These are phyloP conservation scores for Melampsora abietis-canadensis DNA, from an alignment of 1,284 basidiomycete genomes.

Conservation along the genomic window DNA sequence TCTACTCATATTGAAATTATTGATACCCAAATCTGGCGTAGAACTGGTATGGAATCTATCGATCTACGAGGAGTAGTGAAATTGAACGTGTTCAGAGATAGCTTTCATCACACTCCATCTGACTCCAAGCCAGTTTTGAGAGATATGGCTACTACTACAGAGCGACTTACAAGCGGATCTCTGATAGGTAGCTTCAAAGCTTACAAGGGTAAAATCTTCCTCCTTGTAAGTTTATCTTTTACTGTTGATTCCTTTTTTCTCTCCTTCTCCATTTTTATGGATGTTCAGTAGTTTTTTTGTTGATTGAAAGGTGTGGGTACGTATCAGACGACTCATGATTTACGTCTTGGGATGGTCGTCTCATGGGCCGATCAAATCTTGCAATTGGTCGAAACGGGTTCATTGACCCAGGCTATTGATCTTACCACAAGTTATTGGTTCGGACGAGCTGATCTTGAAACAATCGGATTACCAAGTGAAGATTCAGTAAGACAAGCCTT, in stretches of 20 bases:
- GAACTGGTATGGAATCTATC: slow-evolving; percentile 33
- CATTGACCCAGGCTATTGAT: slow-evolving; percentile 86
- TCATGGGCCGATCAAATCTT: slow-evolving; percentile 95
- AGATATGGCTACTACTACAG: background rate
- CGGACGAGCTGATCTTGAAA: slow-evolving; percentile 77
- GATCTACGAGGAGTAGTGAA: slow-evolving; percentile 25
- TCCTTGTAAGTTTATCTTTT: slow-evolving; percentile 64
- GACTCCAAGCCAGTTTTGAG: slow-evolving; percentile 3
- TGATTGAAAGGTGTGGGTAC: slow-evolving; percentile 41
- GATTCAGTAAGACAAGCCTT: slow-evolving; percentile 61
- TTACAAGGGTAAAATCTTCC: slow-evolving; percentile 86
- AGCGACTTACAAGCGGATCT: slow-evolving; percentile 12
- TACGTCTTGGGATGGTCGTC: slow-evolving; percentile 79
- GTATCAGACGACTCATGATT: slow-evolving; percentile 56
- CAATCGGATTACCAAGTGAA: slow-evolving; percentile 77
- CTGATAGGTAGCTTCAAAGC: slow-evolving; percentile 63
- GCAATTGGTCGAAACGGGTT: slow-evolving; percentile 74
- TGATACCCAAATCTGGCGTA: slow-evolving; percentile 43
- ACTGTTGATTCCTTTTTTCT: background rate
- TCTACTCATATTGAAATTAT: slow-evolving; percentile 42
- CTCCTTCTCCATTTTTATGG: slow-evolving; percentile 25
- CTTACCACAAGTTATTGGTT: slow-evolving; percentile 78
- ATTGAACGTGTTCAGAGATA: slow-evolving; percentile 27
- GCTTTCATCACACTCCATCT: background rate
- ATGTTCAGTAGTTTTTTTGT: slow-evolving; percentile 42